These are phyloP conservation scores for Penicillium italicum DNA, from an alignment of 2,329 filamentous ascomycete genomes.

Conservation along the genomic window DNA sequence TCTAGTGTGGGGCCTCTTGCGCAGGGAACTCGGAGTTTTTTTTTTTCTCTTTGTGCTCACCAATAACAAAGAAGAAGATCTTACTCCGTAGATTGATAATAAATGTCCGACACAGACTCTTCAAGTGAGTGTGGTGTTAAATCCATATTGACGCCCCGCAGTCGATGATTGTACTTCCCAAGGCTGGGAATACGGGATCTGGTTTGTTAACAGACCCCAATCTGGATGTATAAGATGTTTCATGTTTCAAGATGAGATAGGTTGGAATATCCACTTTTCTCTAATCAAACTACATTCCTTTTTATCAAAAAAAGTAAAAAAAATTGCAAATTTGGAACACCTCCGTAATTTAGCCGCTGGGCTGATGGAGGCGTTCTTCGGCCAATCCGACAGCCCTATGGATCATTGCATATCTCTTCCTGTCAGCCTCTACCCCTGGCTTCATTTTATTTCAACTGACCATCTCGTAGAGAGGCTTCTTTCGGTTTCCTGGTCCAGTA, in stretches of 20 bases:
- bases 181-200: too few species aligned
- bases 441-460: background rate
- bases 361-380: background rate
- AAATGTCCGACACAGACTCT: background rate
- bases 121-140: background rate
- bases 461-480: background rate
- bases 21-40: background rate
- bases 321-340: background rate
- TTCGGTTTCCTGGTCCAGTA: background rate
- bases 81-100: background rate
- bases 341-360: conserved; percentile 3
- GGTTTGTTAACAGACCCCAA: background rate
- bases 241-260: background rate
- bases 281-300: background rate
- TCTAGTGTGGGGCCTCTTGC: background rate
- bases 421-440: background rate
- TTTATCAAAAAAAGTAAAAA: too few species aligned
- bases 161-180: too few species aligned
- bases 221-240: background rate
- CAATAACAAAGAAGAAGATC: background rate
- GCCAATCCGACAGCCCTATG: conserved; percentile 1
- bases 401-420: background rate
- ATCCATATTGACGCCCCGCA: background rate
- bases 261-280: background rate
- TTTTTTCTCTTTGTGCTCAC: background rate